Evolutionary conservation across 768 basidiomycete genomes (phyloP).

Genomic region (Tricholoma matsutake): DNA sequence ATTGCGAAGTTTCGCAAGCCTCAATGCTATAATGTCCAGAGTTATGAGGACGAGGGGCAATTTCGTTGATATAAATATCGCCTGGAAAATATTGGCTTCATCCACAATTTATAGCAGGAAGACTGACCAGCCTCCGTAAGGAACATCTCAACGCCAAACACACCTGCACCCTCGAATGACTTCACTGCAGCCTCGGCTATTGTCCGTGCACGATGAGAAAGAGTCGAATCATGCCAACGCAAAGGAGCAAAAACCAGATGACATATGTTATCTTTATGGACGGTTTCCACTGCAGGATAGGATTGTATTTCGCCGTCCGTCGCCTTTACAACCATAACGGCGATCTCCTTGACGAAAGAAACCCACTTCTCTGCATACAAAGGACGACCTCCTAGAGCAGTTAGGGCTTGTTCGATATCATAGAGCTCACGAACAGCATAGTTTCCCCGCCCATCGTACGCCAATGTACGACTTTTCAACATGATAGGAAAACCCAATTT

Average conservation of each 20-base stretch:
- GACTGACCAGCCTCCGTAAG: conserved; percentile 76
- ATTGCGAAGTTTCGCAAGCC: conserved; percentile 95
- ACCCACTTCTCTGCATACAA: conserved; percentile 96
- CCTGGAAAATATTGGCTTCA: conserved; percentile 40
- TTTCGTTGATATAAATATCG: conserved; percentile 86
- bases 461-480: conserved; percentile 93
- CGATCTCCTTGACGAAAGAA: conserved; percentile 83
- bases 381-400: conserved; percentile 58
- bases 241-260: conserved; percentile 91
- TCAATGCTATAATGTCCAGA: conserved; percentile 99
- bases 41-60: conserved; percentile 97
- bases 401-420: conserved; percentile 49
- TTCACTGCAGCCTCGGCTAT: conserved; percentile 81
- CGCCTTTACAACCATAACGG: conserved; percentile 94
- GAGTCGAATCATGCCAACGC: conserved; percentile 50
- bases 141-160: conserved; percentile 99
- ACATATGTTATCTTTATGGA: conserved; percentile 92
- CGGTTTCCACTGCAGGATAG: conserved; percentile 92
- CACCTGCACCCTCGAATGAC: conserved; percentile 82
- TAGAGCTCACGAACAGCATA: conserved; percentile 60
- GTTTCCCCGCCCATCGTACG: conserved; percentile 96
- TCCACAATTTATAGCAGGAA: not conserved
- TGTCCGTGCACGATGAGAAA: conserved; percentile 57
- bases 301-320: conserved; percentile 67
- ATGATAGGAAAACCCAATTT: conserved; percentile 84